These are phyloP conservation scores for Ophiostoma populinum DNA, from an alignment of 2,329 filamentous ascomycete species.

Conservation along the genomic window DNA sequence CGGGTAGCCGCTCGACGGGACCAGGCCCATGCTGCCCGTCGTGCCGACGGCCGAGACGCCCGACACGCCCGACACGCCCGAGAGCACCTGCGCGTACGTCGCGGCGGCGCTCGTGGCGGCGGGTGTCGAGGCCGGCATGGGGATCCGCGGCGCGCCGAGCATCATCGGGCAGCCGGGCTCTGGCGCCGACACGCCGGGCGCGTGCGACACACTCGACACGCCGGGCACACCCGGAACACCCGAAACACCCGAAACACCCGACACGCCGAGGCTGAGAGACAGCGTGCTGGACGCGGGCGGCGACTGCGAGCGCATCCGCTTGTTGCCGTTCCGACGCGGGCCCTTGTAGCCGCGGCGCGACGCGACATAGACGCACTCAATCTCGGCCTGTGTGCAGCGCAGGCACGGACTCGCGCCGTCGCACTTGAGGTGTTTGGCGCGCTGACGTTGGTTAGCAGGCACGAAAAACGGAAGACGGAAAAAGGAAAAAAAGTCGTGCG, in stretches of 20 bases:
- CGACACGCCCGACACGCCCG: no score
- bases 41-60: constrained; percentile 1
- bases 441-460: constrained; percentile 18
- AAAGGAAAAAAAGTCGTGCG: neutral
- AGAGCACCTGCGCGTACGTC: neutral
- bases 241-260: no score
- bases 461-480: neutral
- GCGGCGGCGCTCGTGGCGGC: constrained; percentile 10
- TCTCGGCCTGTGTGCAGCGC: constrained; percentile 41
- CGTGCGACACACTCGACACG: neutral
- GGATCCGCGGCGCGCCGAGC: constrained; percentile 20
- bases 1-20: constrained; percentile 15
- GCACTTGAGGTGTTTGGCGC: constrained; percentile 57
- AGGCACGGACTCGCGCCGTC: constrained; percentile 53
- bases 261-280: neutral
- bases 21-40: neutral
- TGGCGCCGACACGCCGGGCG: constrained; percentile 10
- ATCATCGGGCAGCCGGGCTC: constrained; percentile 26
- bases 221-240: no score
- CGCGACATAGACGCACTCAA: constrained; percentile 53
- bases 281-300: constrained; percentile 19
- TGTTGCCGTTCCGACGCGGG: constrained; percentile 32
- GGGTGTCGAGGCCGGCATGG: constrained; percentile 13
- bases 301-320: constrained; percentile 33
- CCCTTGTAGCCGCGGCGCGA: constrained; percentile 63